These are phyloP conservation scores for Cercis canadensis DNA, from an alignment of 306 rosid species.

Conservation along the genomic window DNA sequence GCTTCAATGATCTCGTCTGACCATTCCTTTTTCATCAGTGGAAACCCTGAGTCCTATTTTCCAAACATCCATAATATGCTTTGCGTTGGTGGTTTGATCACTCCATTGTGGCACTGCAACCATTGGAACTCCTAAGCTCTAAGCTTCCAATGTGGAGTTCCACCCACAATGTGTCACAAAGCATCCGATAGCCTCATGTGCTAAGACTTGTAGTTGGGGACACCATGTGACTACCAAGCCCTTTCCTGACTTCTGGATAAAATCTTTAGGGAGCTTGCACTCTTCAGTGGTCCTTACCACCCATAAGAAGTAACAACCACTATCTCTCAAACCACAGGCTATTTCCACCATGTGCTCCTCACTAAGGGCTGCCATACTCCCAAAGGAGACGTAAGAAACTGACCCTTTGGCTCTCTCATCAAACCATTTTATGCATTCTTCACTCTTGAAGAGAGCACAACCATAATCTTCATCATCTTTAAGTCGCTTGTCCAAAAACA, in stretches of 20 bases:
- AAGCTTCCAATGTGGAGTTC: no score
- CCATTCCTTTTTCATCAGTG: not conserved
- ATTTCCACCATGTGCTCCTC: conserved; percentile 24
- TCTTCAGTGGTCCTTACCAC: conserved; percentile 1
- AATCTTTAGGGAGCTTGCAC: conserved; percentile 24
- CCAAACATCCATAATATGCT: conserved; percentile 1
- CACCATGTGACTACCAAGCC: no score
- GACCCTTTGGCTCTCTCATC: not conserved
- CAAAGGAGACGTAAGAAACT: conserved; percentile 17
- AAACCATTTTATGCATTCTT: not conserved
- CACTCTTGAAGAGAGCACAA: conserved; percentile 4
- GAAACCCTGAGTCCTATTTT: not conserved
- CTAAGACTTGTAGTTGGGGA: no score
- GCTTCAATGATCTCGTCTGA: not conserved
- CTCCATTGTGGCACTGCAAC: conserved; percentile 38
- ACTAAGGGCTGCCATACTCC: not conserved
- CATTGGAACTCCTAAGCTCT: conserved; percentile 40
- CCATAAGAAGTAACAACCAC: conserved; percentile 4
- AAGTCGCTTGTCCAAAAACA: conserved; percentile 17
- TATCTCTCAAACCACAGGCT: not conserved
- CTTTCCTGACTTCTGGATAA: conserved; percentile 18
- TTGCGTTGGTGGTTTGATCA: conserved; percentile 35
- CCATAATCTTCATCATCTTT: conserved; percentile 18
- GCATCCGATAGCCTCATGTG: no score
- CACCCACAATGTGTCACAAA: no score